A percentile compares a stretch with the other conserved stretches of the same genome.
Evolutionary conservation across 768 basidiomycete genomes (phyloP).

Genomic region (Boletus vinaceobasis): DNA sequence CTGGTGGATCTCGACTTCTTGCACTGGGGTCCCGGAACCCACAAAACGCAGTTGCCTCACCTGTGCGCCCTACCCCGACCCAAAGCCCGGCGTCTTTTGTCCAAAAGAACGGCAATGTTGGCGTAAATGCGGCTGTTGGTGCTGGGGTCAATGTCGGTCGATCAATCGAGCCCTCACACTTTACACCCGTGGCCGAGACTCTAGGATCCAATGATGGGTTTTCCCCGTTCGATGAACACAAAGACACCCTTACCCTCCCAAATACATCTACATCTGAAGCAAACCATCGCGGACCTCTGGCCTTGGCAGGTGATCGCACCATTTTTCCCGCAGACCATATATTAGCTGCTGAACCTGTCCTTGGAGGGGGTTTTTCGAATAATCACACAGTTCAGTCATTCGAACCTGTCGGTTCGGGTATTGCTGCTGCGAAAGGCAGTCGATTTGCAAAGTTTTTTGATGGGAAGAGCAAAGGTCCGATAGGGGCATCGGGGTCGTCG

Average conservation of each 20-base stretch:
- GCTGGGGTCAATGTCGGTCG: constrained; percentile 8
- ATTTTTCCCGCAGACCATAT: constrained; percentile 23
- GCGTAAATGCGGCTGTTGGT: constrained; percentile 8
- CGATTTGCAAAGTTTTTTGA: constrained; percentile 89
- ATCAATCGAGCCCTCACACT: constrained; percentile 16
- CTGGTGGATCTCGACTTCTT: constrained; percentile 43
- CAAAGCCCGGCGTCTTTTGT: constrained; percentile 23
- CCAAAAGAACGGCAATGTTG: constrained; percentile 22
- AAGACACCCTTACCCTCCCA: constrained; percentile 7
- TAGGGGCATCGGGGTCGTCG: constrained; percentile 40
- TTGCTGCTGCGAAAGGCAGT: constrained; percentile 65
- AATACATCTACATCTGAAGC: constrained; percentile 17
- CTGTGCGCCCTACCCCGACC: constrained; percentile 19
- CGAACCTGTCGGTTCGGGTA: constrained; percentile 38
- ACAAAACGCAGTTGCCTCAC: constrained; percentile 15
- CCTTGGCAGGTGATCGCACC: constrained; percentile 20
- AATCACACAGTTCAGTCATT: constrained; percentile 17
- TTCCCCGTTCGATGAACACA: constrained; percentile 55
- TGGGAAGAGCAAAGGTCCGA: constrained; percentile 50
- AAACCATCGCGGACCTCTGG: constrained; percentile 17
- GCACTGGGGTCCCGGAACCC: constrained; percentile 32
- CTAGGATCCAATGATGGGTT: constrained; percentile 36
- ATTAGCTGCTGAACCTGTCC: constrained; percentile 11
- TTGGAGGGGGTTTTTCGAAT: constrained; percentile 16
- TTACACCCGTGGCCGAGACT: constrained; percentile 8